Percentiles rank a stretch among this genome's conserved stretches.
Conservation (phyloP, 345 rosid species). For the Rubroshorea leprosula region DNA sequence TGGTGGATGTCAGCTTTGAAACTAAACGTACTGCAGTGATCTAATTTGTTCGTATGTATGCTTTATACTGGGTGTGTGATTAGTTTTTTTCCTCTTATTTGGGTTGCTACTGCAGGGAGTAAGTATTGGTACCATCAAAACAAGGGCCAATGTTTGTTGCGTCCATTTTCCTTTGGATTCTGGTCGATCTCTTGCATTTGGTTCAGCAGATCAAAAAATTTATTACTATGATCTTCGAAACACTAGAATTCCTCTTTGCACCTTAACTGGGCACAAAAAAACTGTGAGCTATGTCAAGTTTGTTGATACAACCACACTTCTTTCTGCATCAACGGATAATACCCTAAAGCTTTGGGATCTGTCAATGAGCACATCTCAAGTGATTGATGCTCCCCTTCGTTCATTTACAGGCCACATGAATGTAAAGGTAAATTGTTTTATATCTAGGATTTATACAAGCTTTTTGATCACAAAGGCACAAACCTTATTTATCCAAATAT, state of each 20-base stretch:
- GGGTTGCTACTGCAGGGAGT: slow-evolving; percentile 65
- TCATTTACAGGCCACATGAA: slow-evolving; percentile 85
- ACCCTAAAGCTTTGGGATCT: slow-evolving; percentile 96
- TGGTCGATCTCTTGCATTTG: slow-evolving; percentile 78
- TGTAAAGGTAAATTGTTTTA: slow-evolving; percentile 52
- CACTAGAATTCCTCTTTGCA: slow-evolving; percentile 71
- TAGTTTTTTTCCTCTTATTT: slow-evolving; percentile 32
- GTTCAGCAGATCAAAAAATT: slow-evolving; percentile 91
- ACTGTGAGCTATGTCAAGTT: slow-evolving; percentile 96
- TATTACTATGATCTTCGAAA: slow-evolving; percentile 90
- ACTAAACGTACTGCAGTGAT: slow-evolving; percentile 49
- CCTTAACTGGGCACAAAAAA: slow-evolving; percentile 74
- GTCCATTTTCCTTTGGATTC: slow-evolving; percentile 89
- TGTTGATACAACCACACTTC: slow-evolving; percentile 61
- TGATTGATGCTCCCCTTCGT: slow-evolving; percentile 71
- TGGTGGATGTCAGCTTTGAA: slow-evolving; percentile 89
- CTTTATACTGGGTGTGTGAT: slow-evolving; percentile 33
- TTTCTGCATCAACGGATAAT: slow-evolving; percentile 93
- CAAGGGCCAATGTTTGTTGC: slow-evolving; percentile 88
- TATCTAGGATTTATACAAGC: too few species aligned
- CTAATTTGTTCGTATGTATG: slow-evolving; percentile 32
- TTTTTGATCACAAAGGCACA: too few species aligned
- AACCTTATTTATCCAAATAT: too few species aligned
- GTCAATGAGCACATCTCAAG: slow-evolving; percentile 60
- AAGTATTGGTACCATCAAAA: slow-evolving; percentile 79